Percentiles rank a stretch among this genome's conserved stretches.
phyloP scores from a whole-genome alignment of 2,329 filamentous ascomycete genomes.

The Colletotrichum karsti region DNA sequence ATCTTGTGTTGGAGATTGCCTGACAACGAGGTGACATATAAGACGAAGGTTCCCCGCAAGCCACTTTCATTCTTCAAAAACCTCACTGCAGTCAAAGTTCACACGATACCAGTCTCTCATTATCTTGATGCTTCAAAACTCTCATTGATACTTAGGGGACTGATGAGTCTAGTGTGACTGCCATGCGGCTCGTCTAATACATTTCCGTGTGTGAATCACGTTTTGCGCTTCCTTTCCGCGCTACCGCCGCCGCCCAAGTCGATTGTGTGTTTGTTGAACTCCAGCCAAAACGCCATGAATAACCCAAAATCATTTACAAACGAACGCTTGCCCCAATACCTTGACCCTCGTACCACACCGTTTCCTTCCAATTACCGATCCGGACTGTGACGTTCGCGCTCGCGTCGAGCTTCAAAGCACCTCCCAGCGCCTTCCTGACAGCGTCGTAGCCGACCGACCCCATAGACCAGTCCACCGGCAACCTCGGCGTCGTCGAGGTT shows the following conservation, averaged over 20 bases:
- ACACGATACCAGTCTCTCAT: background rate
- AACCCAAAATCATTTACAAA: conserved; percentile 45
- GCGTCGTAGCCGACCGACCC: conserved; percentile 85
- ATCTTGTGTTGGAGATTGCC: background rate
- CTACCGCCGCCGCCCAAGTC: background rate
- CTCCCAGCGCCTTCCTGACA: conserved; percentile 81
- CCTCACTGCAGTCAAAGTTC: too few relatives aligned
- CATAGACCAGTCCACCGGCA: conserved; percentile 85
- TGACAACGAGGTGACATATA: background rate
- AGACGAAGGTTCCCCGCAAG: too few relatives aligned
- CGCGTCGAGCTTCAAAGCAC: conserved; percentile 80
- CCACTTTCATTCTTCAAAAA: too few relatives aligned
- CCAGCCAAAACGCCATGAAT: background rate
- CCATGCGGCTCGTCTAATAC: background rate
- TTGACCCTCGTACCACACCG: conserved; percentile 73
- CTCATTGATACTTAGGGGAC: background rate
- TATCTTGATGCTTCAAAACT: background rate
- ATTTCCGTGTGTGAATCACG: background rate
- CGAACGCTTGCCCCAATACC: conserved; percentile 75
- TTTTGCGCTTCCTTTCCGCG: background rate
- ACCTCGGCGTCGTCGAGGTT: conserved; percentile 72
- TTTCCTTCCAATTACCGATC: conserved; percentile 79
- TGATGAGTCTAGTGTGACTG: background rate
- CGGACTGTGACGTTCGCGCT: conserved; percentile 78
- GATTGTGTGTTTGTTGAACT: background rate